These are phyloP conservation scores for Teunomyces cretensis DNA, from an alignment of 805 yeast genomes.

Conservation along the genomic window DNA sequence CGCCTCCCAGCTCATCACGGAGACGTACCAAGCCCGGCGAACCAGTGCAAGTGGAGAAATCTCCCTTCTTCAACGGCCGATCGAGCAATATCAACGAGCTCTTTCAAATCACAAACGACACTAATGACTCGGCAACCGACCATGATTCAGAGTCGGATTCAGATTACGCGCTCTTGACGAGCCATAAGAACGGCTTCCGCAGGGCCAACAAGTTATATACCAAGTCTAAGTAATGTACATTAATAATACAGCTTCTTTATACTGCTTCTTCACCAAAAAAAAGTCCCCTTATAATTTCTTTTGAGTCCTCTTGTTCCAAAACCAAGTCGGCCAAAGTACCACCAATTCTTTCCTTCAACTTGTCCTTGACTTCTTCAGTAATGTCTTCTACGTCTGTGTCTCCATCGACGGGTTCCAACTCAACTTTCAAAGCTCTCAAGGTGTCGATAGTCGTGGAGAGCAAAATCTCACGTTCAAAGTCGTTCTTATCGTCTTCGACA, in stretches of 20 bases:
- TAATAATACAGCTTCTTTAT: constrained; percentile 1
- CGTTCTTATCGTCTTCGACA: constrained; percentile 41
- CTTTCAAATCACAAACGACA: background rate
- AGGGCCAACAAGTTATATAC: constrained; percentile 2
- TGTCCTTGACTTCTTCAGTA: constrained; percentile 33
- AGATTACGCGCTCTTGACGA: background rate
- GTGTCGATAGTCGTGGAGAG: constrained; percentile 52
- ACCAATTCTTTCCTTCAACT: constrained; percentile 62
- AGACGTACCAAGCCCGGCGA: constrained; percentile 30
- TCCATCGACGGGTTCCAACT: constrained; percentile 23
- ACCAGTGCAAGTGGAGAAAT: constrained; percentile 30
- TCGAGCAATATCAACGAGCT: background rate
- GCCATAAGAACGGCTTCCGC: background rate
- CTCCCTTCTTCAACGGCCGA: constrained; percentile 30
- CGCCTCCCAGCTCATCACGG: background rate
- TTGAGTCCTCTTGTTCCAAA: constrained; percentile 46
- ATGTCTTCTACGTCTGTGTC: constrained; percentile 31
- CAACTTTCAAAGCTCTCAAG: constrained; percentile 47
- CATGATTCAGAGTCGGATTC: constrained; percentile 3
- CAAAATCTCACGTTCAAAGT: constrained; percentile 47
- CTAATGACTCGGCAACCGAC: background rate
- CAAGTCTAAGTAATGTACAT: constrained; percentile 7
- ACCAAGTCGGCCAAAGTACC: constrained; percentile 51
- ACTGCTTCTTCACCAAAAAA: constrained; percentile 62
- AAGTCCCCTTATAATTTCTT: constrained; percentile 57